phyloP scores from a whole-genome alignment of 352 stramenopile genomes.

The Pythium monospermum region DNA sequence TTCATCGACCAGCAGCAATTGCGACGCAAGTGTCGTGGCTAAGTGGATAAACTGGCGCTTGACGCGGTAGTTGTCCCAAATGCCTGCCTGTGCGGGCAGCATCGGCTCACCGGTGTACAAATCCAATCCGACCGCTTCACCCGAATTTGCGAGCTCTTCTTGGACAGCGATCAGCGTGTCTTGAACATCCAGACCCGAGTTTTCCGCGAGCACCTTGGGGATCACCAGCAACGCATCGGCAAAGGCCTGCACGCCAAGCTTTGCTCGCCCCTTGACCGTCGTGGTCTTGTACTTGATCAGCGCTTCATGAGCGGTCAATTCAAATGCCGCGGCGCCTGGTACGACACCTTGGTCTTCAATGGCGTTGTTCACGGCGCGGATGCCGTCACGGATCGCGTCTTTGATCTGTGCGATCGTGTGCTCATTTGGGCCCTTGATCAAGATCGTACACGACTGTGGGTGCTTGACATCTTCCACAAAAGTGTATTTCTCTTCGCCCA shows the following conservation, averaged over 20 bases:
- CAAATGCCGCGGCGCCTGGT: constrained; percentile 95
- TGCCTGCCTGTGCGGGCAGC: constrained; percentile 93
- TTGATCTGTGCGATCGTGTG: constrained; percentile 99
- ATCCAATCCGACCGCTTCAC: constrained; percentile 93
- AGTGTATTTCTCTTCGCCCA: constrained; percentile 99
- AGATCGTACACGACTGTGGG: constrained; percentile 96
- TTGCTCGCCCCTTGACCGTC: constrained; percentile 92
- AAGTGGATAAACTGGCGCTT: constrained; percentile 99
- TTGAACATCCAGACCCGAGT: constrained; percentile 87
- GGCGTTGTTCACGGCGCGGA: constrained; percentile 98
- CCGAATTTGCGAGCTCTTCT: constrained; percentile 91
- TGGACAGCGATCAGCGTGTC: constrained; percentile 96
- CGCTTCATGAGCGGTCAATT: constrained; percentile 91
- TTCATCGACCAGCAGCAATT: constrained; percentile 98
- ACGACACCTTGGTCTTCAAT: constrained; percentile 96
- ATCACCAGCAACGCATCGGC: constrained; percentile 96
- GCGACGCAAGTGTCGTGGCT: constrained; percentile 96
- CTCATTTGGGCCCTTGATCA: constrained; percentile 98
- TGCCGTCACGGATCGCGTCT: constrained; percentile 97
- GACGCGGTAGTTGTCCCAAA: constrained; percentile 99
- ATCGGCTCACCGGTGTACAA: constrained; percentile 96
- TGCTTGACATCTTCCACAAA: constrained; percentile 98
- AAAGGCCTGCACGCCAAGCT: constrained; percentile 98
- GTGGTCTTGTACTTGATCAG: constrained; percentile 78
- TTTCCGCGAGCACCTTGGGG: constrained; percentile 96